Conservation (phyloP, 805 yeast genomes). For the Zygosaccharomyces bisporus region DNA sequence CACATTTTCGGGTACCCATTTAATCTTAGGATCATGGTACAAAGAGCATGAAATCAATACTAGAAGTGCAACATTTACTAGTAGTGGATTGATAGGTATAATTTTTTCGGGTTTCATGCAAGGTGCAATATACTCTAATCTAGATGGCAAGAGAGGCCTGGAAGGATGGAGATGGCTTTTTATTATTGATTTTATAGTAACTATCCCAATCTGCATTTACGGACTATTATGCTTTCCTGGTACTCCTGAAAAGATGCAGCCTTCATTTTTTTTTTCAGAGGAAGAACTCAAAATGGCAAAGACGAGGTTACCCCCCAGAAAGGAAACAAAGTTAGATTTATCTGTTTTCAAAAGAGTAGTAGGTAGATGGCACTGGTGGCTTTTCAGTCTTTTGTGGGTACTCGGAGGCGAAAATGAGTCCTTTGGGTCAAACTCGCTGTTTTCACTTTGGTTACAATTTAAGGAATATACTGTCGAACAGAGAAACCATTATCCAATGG, state of each 20-base stretch:
- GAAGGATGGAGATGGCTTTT: conserved; percentile 63
- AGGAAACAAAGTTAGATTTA: background rate
- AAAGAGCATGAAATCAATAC: background rate
- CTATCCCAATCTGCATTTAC: conserved; percentile 47
- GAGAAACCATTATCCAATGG: background rate
- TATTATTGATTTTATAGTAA: conserved; percentile 51
- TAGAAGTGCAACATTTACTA: too few relatives aligned
- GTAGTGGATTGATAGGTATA: background rate
- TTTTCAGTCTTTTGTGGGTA: background rate
- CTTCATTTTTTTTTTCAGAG: background rate
- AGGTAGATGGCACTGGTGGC: background rate
- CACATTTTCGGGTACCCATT: background rate
- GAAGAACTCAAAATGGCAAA: background rate
- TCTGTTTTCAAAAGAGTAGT: background rate
- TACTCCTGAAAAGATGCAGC: background rate
- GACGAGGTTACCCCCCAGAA: background rate
- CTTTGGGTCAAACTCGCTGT: background rate
- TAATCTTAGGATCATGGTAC: background rate
- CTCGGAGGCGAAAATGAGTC: background rate
- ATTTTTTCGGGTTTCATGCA: background rate
- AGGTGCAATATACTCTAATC: conserved; percentile 7
- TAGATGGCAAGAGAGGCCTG: conserved; percentile 44
- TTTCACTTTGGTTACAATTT: background rate
- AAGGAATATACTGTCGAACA: background rate
- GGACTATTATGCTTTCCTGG: background rate